Evolutionary conservation across 176 grass and related monocot genomes (phyloP).

Genomic region (Musa schizocarpa): DNA sequence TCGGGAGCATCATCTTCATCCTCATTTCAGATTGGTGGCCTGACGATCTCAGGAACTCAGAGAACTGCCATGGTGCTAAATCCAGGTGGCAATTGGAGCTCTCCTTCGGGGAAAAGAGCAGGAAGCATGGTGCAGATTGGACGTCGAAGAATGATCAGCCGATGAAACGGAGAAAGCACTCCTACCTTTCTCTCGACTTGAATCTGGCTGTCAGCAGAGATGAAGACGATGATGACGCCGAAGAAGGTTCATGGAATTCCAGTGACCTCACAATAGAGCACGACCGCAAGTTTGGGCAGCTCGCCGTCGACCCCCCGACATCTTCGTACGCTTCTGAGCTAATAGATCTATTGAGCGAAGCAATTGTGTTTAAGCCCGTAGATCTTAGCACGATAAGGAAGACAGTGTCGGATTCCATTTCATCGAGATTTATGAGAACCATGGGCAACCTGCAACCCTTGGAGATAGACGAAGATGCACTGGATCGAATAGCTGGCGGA

Average conservation of each 20-base stretch:
- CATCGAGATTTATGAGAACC: slow-evolving; percentile 40
- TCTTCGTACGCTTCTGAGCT: slow-evolving; percentile 40
- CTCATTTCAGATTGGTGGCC: slow-evolving; percentile 68
- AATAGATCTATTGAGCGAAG: slow-evolving; percentile 50
- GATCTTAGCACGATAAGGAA: slow-evolving; percentile 54
- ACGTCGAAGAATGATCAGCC: slow-evolving; percentile 33
- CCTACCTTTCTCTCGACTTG: slow-evolving; percentile 60
- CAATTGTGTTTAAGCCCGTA: slow-evolving; percentile 67
- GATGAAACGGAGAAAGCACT: slow-evolving; percentile 52
- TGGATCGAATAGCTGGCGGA: slow-evolving; percentile 54
- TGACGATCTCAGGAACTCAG: slow-evolving; percentile 38
- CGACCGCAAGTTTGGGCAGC: slow-evolving; percentile 34
- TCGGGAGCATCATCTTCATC: slow-evolving; percentile 77
- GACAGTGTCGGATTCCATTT: slow-evolving; percentile 47
- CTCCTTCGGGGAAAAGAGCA: slow-evolving; percentile 38
- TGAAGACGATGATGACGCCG: slow-evolving; percentile 27
- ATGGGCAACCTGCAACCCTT: slow-evolving; percentile 38
- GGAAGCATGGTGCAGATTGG: slow-evolving; percentile 77
- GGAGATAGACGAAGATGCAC: slow-evolving; percentile 65
- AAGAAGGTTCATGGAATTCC: slow-evolving; percentile 67
- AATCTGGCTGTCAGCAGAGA: slow-evolving; percentile 55
- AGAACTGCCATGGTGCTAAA: slow-evolving; percentile 17
- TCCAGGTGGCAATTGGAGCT: slow-evolving; percentile 70
- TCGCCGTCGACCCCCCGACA: slow-evolving; percentile 34
- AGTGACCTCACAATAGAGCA: slow-evolving; percentile 83